Base-by-base conservation (phyloP, 345 rosid species). In the Erucastrum elatum region DNA sequence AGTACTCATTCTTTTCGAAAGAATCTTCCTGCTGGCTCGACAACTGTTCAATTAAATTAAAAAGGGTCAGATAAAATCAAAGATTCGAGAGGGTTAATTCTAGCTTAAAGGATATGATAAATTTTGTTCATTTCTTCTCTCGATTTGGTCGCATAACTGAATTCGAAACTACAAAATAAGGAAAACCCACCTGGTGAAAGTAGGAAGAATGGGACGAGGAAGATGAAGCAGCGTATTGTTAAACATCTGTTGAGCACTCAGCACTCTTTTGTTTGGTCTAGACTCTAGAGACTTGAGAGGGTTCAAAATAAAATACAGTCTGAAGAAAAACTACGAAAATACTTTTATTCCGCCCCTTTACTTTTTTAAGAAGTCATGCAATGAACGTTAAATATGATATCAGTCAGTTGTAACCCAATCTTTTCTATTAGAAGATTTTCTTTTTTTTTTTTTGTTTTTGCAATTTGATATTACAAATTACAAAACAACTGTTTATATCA, bases 1-100 rank as follows among this genome's bases (percentile, higher is more conserved):
- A 87, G 68, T 49, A 60, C 84, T 87, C 93, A 92, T 92, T 74
- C 81, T 87, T 30, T 70, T 68, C 5, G 67, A 55, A 66, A 66
- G 21, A 64, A 75, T 70, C 70, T 76, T 78, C 73, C 90, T 77
- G 73, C 76, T 65, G 5, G 56, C 44, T 49, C 76, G 68, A 68
- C 3, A 64, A 58, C 80, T 75, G 68, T 64, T 26, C 13, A 6
- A 60, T 59, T 4, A 63, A 21, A 21, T 21, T 21, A 21, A 21
- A 21, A 35, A 39, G 46, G 46, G 46, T 2, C 46, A 39, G 4
- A 33, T 39, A 39, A 39, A 39, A 39, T 39, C 13, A 3, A 39
- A 10, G 46, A 39, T 39, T 39, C 13, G 13, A 39, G 13, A 39
- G 46, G 46, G 3, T 39, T 9, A 39, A 33, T 6, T 33, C 35